Evolutionary conservation across 345 rosid genomes (phyloP).

Genomic region (Acer campestre): DNA sequence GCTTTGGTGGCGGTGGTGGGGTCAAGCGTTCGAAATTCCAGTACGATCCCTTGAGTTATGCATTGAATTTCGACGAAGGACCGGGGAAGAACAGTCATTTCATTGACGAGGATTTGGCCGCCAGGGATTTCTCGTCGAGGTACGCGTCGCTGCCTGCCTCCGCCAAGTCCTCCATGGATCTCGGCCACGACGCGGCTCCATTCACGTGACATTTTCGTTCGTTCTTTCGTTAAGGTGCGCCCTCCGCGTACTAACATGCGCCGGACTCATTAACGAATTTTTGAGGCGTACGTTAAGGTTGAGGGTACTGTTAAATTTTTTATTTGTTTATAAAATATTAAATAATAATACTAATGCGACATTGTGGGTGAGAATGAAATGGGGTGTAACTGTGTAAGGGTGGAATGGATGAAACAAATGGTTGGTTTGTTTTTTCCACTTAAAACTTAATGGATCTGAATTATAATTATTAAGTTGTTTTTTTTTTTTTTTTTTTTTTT

Average conservation of each 20-base stretch:
- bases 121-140: constrained; percentile 52
- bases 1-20: constrained; percentile 19
- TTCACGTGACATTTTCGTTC: constrained; percentile 12
- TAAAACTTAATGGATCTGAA: too few relatives aligned
- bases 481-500: too few relatives aligned
- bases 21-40: constrained; percentile 43
- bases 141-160: constrained; percentile 52
- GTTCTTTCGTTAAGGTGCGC: not conserved
- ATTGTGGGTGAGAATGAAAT: too few relatives aligned
- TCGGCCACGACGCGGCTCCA: constrained; percentile 30
- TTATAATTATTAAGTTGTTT: too few relatives aligned
- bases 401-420: too few relatives aligned
- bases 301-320: too few relatives aligned
- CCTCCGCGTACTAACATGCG: not conserved
- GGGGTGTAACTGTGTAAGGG: too few relatives aligned
- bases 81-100: constrained; percentile 28
- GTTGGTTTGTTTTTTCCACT: too few relatives aligned
- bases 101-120: constrained; percentile 32
- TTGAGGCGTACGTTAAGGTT: too few relatives aligned
- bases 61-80: constrained; percentile 90
- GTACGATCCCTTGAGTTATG: constrained; percentile 79
- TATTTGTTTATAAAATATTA: too few relatives aligned
- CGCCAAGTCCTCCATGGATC: constrained; percentile 42
- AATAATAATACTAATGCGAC: too few relatives aligned
- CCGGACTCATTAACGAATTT: not conserved